phyloP scores from a whole-genome alignment of 2,329 filamentous ascomycete genomes.

The Fusarium verticillioides region DNA sequence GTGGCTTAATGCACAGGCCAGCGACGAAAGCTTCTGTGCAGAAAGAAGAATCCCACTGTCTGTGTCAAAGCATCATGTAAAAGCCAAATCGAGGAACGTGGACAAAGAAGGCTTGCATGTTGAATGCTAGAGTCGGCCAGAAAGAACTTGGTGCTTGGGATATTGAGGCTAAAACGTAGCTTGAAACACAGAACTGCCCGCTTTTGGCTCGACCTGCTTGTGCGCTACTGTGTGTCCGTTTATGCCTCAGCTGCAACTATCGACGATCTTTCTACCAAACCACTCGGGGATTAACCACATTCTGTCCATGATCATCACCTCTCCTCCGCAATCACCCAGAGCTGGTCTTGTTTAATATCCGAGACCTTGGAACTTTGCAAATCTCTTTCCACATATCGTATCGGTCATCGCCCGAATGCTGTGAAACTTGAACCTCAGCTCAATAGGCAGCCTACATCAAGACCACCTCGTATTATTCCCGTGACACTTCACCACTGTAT shows the following conservation, averaged over 20 bases:
- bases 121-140: not conserved
- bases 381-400: constrained; percentile 19
- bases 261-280: constrained; percentile 30
- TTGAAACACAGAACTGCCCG: constrained; percentile 19
- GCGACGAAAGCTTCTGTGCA: constrained; percentile 18
- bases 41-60: not conserved
- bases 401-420: constrained; percentile 32
- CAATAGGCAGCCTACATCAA: constrained; percentile 18
- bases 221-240: constrained; percentile 1
- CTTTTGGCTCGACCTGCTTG: constrained; percentile 5
- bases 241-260: constrained; percentile 28
- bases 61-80: not conserved
- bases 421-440: constrained; percentile 24
- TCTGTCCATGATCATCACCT: constrained; percentile 25
- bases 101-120: not conserved
- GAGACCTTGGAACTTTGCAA: not conserved
- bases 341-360: constrained; percentile 11
- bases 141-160: not conserved
- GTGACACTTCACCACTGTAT: not conserved
- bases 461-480: constrained; percentile 16
- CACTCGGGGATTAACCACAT: constrained; percentile 22
- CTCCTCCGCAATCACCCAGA: not conserved
- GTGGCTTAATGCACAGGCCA: constrained; percentile 29
- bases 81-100: not conserved
- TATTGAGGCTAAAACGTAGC: constrained; percentile 19